phyloP scores from a whole-genome alignment of 345 rosid species.

The Cardiospermum halicacabum region DNA sequence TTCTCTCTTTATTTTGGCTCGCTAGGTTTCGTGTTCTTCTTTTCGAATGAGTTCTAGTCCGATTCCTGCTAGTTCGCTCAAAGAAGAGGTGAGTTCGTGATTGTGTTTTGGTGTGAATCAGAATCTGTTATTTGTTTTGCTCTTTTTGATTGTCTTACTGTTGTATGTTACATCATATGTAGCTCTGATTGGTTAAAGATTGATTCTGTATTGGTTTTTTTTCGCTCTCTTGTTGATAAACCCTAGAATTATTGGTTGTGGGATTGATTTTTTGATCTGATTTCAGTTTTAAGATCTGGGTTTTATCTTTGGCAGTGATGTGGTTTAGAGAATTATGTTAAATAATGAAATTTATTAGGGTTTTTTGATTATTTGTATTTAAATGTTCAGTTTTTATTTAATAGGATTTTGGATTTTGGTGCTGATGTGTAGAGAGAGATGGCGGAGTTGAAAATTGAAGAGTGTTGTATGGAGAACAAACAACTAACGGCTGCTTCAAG shows the following conservation, averaged over 20 bases:
- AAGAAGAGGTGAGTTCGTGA: constrained; percentile 37
- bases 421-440: constrained; percentile 44
- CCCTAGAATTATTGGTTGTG: constrained; percentile 27
- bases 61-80: constrained; percentile 52
- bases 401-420: constrained; percentile 34
- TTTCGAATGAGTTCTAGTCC: constrained; percentile 49
- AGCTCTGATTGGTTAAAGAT: constrained; percentile 21
- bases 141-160: constrained; percentile 23
- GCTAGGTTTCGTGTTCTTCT: constrained; percentile 19
- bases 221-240: constrained; percentile 10
- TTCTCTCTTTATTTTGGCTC: constrained; percentile 11
- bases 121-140: neutral
- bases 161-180: constrained; percentile 13
- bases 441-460: constrained; percentile 53
- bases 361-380: constrained; percentile 2
- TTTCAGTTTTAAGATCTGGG: constrained; percentile 51
- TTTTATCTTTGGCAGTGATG: constrained; percentile 21
- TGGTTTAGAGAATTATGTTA: constrained; percentile 20
- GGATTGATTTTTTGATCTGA: constrained; percentile 25
- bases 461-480: constrained; percentile 77
- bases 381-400: constrained; percentile 17
- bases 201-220: constrained; percentile 17
- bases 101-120: constrained; percentile 9
- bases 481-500: constrained; percentile 70
- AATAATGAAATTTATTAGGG: constrained; percentile 23